A percentile compares a stretch with the other conserved stretches of the same genome.
Evolutionary conservation across 257 asterid species (phyloP).

Genomic region (Agastache rugosa): DNA sequence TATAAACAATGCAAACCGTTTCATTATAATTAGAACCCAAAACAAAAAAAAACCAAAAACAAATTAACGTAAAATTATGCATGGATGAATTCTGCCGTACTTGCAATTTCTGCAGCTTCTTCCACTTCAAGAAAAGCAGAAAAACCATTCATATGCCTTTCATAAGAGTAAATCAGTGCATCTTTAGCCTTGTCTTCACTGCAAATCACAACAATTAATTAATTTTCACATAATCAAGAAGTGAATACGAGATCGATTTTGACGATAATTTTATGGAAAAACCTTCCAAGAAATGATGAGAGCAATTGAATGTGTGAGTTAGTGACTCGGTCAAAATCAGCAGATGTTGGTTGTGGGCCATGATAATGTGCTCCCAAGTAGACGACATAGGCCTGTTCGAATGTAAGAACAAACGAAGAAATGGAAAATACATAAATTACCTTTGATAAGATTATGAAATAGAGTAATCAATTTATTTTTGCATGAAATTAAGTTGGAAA

Average conservation of each 20-base stretch:
- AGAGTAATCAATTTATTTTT: no score
- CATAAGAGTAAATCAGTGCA: slow-evolving; percentile 69
- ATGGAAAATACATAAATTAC: no score
- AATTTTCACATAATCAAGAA: no score
- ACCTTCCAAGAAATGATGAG: slow-evolving; percentile 71
- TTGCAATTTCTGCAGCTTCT: slow-evolving; percentile 58
- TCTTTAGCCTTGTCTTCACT: slow-evolving; percentile 66
- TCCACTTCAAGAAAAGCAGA: slow-evolving; percentile 75
- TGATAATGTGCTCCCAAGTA: slow-evolving; percentile 86
- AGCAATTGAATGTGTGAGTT: slow-evolving; percentile 65
- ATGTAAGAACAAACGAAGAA: no score
- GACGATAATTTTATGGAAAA: neutral
- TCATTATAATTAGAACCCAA: neutral
- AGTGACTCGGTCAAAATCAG: slow-evolving; percentile 50
- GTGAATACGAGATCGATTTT: no score
- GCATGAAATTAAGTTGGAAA: no score
- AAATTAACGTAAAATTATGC: no score
- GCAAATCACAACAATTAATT: neutral
- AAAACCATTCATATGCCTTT: slow-evolving; percentile 71
- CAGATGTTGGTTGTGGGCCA: slow-evolving; percentile 50
- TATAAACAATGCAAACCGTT: neutral
- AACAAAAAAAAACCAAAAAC: neutral
- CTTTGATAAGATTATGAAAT: no score
- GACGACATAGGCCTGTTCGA: slow-evolving; percentile 63
- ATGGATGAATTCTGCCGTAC: slow-evolving; percentile 36